Evolutionary conservation across 2,329 filamentous ascomycete genomes (phyloP).

Genomic region (Exophiala sp.): DNA sequence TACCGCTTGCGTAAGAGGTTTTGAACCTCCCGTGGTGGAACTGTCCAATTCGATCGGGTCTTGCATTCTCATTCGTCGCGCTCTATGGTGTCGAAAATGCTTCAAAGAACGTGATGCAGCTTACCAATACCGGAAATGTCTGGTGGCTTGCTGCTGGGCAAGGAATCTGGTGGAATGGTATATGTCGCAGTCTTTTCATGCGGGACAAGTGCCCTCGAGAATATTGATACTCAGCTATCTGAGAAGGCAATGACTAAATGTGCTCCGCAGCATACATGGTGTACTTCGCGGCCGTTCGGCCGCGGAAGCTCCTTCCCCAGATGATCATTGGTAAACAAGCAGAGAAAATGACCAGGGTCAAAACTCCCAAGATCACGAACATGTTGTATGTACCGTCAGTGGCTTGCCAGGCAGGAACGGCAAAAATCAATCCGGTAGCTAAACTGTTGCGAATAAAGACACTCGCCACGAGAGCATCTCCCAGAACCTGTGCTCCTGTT

Average conservation of each 20-base stretch:
- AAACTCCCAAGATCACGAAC: constrained; percentile 39
- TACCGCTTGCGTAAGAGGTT: too few relatives aligned
- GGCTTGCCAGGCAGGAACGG: constrained; percentile 42
- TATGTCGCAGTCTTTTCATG: too few relatives aligned
- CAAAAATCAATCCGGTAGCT: constrained; percentile 47
- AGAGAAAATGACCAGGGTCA: constrained; percentile 34
- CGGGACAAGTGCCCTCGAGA: too few relatives aligned
- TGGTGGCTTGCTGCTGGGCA: too few relatives aligned
- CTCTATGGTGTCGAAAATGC: too few relatives aligned
- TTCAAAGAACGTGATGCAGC: too few relatives aligned
- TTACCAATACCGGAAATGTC: too few relatives aligned
- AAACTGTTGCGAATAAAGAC: constrained; percentile 46
- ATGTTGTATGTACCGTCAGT: constrained; percentile 39
- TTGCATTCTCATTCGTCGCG: too few relatives aligned
- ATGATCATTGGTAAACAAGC: constrained; percentile 30
- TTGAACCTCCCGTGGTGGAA: too few relatives aligned
- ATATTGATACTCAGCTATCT: too few relatives aligned
- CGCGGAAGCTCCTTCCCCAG: constrained; percentile 36
- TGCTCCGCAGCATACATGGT: constrained; percentile 35
- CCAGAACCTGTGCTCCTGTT: constrained; percentile 37
- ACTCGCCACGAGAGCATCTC: constrained; percentile 45
- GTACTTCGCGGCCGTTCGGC: constrained; percentile 34
- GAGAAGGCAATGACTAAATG: constrained; percentile 11
- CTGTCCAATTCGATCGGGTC: too few relatives aligned
- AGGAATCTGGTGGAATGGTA: too few relatives aligned